Evolutionary conservation across 1,139 yeast species (phyloP).

Genomic region (Candida sp.): DNA sequence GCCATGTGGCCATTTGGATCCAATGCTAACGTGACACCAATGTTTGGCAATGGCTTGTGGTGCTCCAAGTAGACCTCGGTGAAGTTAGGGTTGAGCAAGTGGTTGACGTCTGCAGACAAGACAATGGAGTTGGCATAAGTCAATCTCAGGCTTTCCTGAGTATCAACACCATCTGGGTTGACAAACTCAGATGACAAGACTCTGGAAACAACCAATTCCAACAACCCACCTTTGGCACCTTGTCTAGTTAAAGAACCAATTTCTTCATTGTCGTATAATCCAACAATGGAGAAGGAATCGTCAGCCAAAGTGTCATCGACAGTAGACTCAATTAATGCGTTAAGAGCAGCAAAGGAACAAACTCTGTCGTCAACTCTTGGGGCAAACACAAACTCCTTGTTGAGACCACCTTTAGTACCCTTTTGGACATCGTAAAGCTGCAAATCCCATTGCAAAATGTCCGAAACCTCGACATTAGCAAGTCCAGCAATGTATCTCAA

Average conservation of each 20-base stretch:
- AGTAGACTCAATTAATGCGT: slow-evolving; percentile 33
- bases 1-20: slow-evolving; percentile 49
- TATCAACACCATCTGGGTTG: slow-evolving; percentile 19
- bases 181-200: slow-evolving; percentile 29
- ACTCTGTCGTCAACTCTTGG: slow-evolving; percentile 51
- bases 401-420: slow-evolving; percentile 45
- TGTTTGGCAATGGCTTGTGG: slow-evolving; percentile 47
- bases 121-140: slow-evolving; percentile 41
- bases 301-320: slow-evolving; percentile 20
- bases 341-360: slow-evolving; percentile 45
- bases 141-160: slow-evolving; percentile 26
- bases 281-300: slow-evolving; percentile 39
- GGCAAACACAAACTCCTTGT: slow-evolving; percentile 44
- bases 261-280: slow-evolving; percentile 50
- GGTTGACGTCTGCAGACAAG: slow-evolving; percentile 52
- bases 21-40: slow-evolving; percentile 42
- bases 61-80: slow-evolving; percentile 36
- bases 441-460: slow-evolving; percentile 40
- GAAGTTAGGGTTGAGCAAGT: slow-evolving; percentile 51
- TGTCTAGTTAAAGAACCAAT: slow-evolving; percentile 47
- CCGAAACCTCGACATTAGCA: slow-evolving; percentile 26
- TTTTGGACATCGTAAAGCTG: slow-evolving; percentile 47
- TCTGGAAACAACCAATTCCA: slow-evolving; percentile 39
- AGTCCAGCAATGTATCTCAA: slow-evolving; percentile 38
- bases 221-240: slow-evolving; percentile 44